Conservation (phyloP, 768 basidiomycete genomes). For the Pleurotus citrinopileatus region DNA sequence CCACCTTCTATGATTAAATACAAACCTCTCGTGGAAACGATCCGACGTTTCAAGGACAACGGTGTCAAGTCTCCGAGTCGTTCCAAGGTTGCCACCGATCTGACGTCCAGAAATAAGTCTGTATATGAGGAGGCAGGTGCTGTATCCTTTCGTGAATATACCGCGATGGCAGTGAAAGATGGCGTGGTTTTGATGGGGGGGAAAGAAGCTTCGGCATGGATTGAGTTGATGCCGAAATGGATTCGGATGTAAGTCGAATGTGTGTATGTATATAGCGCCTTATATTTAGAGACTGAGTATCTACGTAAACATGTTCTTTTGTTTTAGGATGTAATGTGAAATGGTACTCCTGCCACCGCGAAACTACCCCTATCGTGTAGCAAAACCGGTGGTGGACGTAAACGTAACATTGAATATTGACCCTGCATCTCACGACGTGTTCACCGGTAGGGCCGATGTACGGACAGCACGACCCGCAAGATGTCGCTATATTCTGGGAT, state of each 20-base stretch:
- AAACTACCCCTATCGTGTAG: background rate
- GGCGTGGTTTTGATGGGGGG: background rate
- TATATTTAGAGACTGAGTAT: no score
- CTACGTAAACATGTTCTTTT: no score
- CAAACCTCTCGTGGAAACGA: background rate
- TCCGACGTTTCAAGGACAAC: background rate
- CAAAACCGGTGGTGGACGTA: no score
- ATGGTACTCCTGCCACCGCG: background rate
- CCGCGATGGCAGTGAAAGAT: background rate
- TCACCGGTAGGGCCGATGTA: no score
- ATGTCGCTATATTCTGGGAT: constrained; percentile 46
- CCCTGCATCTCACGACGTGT: no score
- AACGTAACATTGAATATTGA: no score
- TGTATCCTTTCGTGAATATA: background rate
- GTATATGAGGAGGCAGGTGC: background rate
- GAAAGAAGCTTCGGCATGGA: background rate
- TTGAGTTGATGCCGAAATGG: background rate
- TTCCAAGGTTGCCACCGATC: background rate
- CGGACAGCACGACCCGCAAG: no score
- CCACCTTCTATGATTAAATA: background rate
- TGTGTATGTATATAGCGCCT: no score
- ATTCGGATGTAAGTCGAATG: no score
- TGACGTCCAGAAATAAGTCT: background rate
- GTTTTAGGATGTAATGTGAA: no score
- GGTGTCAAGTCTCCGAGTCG: background rate